Base-by-base conservation (phyloP, 345 rosid genomes). In the Cochlearia excelsa region DNA sequence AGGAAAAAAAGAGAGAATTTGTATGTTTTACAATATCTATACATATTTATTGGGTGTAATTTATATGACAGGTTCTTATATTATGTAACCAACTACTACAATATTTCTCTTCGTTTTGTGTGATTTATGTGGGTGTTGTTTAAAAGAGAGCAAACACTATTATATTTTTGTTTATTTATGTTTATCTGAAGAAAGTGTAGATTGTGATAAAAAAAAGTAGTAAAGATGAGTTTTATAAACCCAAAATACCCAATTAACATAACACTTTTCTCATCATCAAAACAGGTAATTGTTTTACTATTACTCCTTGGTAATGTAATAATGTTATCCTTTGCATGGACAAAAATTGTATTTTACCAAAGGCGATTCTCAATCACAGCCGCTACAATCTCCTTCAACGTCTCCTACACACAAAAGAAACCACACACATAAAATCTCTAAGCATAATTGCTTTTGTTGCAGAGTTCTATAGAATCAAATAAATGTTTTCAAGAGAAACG, bases 371-470 rank as follows among this genome's bases (percentile, higher is more conserved):
- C 82, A 4, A 74, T 73, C 50, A 88, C 84, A 31, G 88, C 66
- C 10, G 90, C 74, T 68, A 83, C 84, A 46, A 86, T 68, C 16
- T 83, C 87, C 75, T 80, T 88, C 66, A 92, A 10, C 28, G 93
- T 86, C 64, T 88, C 96, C 98, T 37, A 42, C 28, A 16, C 3
- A 45, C 28, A 26, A 6, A 42, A 31, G 35, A 46, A 26, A 46
- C 28, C 7, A 27, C 8, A 41, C 6, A 26, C 9, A 40, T 2
- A 56, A 45, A 39, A 2, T 28, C 4, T 2, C 6, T 37, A 33
- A 5, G 40, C 52, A 44, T 27, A 83, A 75, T 88, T n/a, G n/a
- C n/a, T 37, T 3, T 37, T 8, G 5, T 37, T 37, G 40, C 6
- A 5, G 40, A 37, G 7, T 3, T 37, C 7, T 37, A 6, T 6